Percentiles rank a stretch among this genome's conserved stretches.
Evolutionary conservation across 2,329 filamentous ascomycete genomes (phyloP).

Genomic region (Colletotrichum caudatum): DNA sequence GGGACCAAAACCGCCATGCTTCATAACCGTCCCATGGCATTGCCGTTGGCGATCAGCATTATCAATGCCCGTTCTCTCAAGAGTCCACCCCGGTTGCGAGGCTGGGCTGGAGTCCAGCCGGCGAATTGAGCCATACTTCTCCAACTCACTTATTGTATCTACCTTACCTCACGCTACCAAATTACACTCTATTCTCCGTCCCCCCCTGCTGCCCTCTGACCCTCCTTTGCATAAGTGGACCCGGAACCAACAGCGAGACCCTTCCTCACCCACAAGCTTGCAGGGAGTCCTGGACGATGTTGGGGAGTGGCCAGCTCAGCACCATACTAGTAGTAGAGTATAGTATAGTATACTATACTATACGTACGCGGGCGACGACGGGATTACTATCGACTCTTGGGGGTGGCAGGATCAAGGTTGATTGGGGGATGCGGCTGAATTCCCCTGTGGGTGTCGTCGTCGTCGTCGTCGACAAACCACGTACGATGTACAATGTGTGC

Average conservation of each 20-base stretch:
- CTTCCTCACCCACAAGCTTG: slow-evolving; percentile 4
- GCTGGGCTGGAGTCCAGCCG: slow-evolving; percentile 22
- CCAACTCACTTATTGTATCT: not conserved
- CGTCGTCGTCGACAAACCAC: slow-evolving; percentile 11
- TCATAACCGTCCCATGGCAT: slow-evolving; percentile 8
- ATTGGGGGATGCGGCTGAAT: slow-evolving; percentile 6
- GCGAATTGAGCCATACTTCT: slow-evolving; percentile 19
- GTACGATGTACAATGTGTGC: too few species aligned
- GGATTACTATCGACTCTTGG: not conserved
- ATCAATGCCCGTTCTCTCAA: slow-evolving; percentile 29
- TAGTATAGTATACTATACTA: not conserved
- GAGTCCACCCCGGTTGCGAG: slow-evolving; percentile 9
- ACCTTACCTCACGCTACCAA: slow-evolving; percentile 7
- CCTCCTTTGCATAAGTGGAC: slow-evolving; percentile 24
- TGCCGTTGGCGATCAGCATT: slow-evolving; percentile 33
- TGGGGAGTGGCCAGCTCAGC: slow-evolving; percentile 32
- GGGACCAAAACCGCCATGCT: not conserved
- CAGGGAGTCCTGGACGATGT: slow-evolving; percentile 19
- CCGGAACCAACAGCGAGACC: slow-evolving; percentile 24
- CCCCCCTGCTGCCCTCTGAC: slow-evolving; percentile 2
- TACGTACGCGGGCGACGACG: slow-evolving; percentile 11
- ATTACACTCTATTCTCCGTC: slow-evolving; percentile 15
- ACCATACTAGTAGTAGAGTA: too few species aligned
- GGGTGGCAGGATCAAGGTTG: slow-evolving; percentile 17
- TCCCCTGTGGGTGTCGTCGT: slow-evolving; percentile 22